Conservation (phyloP, 2,329 filamentous ascomycete species). For the Exophiala bonariae region DNA sequence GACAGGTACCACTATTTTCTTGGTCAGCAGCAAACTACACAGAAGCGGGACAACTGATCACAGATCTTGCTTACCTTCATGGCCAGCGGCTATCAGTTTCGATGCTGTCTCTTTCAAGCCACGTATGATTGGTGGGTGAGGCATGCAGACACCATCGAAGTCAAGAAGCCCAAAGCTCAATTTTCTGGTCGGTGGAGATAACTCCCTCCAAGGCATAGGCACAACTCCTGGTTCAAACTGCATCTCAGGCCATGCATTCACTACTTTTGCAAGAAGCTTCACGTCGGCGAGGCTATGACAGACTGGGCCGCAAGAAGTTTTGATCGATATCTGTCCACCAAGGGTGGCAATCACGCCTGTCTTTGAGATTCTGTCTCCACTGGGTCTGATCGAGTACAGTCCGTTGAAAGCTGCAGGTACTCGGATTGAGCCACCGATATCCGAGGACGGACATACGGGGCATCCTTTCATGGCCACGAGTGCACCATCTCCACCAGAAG, state of each 20-base stretch:
- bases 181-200: neutral
- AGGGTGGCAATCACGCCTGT: neutral
- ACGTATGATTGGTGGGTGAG: slow-evolving; percentile 62
- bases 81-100: slow-evolving; percentile 45
- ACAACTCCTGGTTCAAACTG: neutral
- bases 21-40: no score
- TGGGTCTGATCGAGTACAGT: slow-evolving; percentile 41
- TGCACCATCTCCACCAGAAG: slow-evolving; percentile 31
- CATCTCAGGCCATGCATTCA: slow-evolving; percentile 52
- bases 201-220: slow-evolving; percentile 16
- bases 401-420: slow-evolving; percentile 40
- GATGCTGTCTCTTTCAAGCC: slow-evolving; percentile 48
- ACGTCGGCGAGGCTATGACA: slow-evolving; percentile 53
- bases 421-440: slow-evolving; percentile 46
- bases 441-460: slow-evolving; percentile 20
- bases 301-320: slow-evolving; percentile 54
- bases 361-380: slow-evolving; percentile 33
- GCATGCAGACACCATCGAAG: slow-evolving; percentile 63
- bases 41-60: no score
- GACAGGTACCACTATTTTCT: no score
- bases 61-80: slow-evolving; percentile 52
- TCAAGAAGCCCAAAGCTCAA: slow-evolving; percentile 63
- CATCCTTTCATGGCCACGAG: no score
- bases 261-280: slow-evolving; percentile 49
- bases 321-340: slow-evolving; percentile 32